Percentiles rank a stretch among this genome's conserved stretches.
These are phyloP conservation scores for Halophytophthora polymorphica DNA, from an alignment of 352 stramenopile species.

Conservation along the genomic window DNA sequence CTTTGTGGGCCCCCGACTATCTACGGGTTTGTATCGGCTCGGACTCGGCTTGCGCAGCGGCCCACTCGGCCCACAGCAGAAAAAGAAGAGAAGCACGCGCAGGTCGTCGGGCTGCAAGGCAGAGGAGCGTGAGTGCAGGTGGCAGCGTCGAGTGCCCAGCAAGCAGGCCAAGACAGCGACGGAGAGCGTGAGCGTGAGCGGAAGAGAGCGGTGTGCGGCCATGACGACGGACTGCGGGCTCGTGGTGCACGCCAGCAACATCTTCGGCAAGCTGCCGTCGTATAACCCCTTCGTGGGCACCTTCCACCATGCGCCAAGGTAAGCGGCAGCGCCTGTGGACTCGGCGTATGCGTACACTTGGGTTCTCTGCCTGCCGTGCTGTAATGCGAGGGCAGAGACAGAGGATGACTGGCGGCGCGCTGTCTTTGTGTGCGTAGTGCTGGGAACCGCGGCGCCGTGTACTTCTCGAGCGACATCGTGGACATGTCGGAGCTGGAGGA, in stretches of 20 bases:
- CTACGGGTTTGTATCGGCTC: no score
- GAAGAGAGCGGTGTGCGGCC: conserved; percentile 2
- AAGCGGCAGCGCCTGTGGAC: conserved; percentile 1
- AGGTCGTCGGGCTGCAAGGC: no score
- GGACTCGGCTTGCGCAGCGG: no score
- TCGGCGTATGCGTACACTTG: neutral
- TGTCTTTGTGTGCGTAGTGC: conserved; percentile 34
- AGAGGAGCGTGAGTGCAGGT: no score
- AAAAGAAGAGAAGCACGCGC: no score
- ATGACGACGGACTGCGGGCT: conserved; percentile 43
- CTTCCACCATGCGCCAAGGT: conserved; percentile 89
- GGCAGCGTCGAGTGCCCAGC: no score
- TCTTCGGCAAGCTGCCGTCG: conserved; percentile 80
- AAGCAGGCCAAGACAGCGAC: no score
- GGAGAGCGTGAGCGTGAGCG: no score
- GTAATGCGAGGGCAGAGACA: neutral
- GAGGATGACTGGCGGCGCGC: neutral
- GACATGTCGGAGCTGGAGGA: conserved; percentile 87
- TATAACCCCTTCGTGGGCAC: conserved; percentile 90
- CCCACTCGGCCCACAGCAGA: no score
- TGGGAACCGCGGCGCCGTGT: conserved; percentile 81
- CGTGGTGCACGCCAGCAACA: conserved; percentile 51
- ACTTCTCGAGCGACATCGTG: conserved; percentile 88
- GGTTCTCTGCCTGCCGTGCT: neutral
- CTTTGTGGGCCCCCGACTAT: no score